Conservation (phyloP, 305 asterid species). For the Fraxinus sp. region DNA sequence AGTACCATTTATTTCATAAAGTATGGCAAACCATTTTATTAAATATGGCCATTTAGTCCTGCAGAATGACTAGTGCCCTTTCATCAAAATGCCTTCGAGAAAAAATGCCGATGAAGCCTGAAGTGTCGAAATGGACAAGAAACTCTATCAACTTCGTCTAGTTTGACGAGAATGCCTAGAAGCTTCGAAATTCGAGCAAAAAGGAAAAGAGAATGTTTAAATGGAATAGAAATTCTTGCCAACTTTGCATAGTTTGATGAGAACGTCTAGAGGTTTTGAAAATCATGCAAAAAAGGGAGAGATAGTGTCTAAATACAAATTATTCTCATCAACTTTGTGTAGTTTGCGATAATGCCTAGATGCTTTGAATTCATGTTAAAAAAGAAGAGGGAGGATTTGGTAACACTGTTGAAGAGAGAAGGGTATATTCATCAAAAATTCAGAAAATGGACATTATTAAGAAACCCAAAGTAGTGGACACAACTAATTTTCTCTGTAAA, state of each 20-base stretch:
- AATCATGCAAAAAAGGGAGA: neutral
- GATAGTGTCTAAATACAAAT: neutral
- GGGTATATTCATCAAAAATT: neutral
- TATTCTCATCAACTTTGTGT: neutral
- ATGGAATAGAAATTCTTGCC: neutral
- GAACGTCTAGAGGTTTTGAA: neutral
- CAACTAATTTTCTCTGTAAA: neutral
- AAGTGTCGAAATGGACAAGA: neutral
- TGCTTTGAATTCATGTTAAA: neutral
- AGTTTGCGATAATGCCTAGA: neutral
- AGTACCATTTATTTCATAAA: neutral
- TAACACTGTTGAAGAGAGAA: neutral
- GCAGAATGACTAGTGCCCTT: neutral
- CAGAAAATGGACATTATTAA: neutral
- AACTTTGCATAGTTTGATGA: neutral
- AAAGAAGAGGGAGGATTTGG: neutral
- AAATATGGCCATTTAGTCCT: neutral
- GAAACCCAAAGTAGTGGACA: neutral
- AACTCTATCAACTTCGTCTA: neutral
- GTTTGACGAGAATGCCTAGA: neutral
- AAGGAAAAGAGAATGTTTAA: neutral
- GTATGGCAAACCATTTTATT: neutral
- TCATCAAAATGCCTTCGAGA: neutral
- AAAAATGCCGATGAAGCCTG: neutral
- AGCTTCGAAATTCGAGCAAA: neutral